Conservation (phyloP, 495 filamentous ascomycete species). For the Umbilicaria muhlenbergii region DNA sequence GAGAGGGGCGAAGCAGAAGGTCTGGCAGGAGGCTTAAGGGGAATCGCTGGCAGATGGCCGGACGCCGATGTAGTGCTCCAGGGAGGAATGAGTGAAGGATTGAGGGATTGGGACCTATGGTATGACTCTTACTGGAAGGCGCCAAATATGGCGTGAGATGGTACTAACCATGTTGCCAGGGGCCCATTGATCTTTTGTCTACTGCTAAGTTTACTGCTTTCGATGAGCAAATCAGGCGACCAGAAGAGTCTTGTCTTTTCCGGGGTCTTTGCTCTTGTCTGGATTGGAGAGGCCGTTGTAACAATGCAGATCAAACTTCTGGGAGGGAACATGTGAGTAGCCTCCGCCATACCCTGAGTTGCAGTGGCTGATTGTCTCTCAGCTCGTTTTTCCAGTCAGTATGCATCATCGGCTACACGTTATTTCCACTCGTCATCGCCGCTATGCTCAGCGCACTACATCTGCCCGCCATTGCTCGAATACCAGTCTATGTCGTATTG, state of each 20-base stretch:
- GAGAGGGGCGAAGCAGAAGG: constrained; percentile 49
- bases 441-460: constrained; percentile 71
- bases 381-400: constrained; percentile 96
- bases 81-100: constrained; percentile 69
- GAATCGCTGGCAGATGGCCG: constrained; percentile 50
- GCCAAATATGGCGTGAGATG: not conserved
- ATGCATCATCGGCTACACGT: constrained; percentile 95
- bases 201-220: constrained; percentile 70
- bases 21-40: constrained; percentile 48
- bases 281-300: constrained; percentile 92
- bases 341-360: not conserved
- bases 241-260: constrained; percentile 85
- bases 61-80: constrained; percentile 56
- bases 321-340: constrained; percentile 87
- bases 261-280: constrained; percentile 89
- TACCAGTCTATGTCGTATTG: constrained; percentile 79
- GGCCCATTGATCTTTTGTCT: constrained; percentile 89
- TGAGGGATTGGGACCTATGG: constrained; percentile 97
- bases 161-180: constrained; percentile 24
- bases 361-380: constrained; percentile 4
- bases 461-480: constrained; percentile 59
- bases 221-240: constrained; percentile 51
- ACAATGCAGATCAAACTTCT: constrained; percentile 97
- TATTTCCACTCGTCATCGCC: constrained; percentile 95
- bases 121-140: constrained; percentile 15